Evolutionary conservation across 2,329 filamentous ascomycete genomes (phyloP).

Genomic region (Xylariaceae sp.): DNA sequence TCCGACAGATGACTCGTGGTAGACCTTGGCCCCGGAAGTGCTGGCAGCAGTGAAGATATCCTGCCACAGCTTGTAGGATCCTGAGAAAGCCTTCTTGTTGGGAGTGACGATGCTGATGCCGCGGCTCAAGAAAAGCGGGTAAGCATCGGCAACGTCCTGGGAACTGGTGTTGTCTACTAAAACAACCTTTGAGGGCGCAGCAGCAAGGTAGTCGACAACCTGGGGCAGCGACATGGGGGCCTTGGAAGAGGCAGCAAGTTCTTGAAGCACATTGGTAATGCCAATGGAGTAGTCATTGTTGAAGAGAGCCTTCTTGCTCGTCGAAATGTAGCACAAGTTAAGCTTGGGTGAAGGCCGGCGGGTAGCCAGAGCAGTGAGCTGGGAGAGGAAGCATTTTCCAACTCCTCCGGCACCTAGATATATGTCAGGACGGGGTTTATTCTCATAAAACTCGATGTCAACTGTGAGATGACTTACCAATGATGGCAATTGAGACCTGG

Average conservation of each 20-base stretch:
- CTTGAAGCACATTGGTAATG: slow-evolving; percentile 55
- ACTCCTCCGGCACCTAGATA: slow-evolving; percentile 79
- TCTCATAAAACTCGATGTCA: not conserved
- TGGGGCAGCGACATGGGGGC: slow-evolving; percentile 63
- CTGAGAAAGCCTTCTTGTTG: slow-evolving; percentile 97
- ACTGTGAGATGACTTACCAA: slow-evolving; percentile 29
- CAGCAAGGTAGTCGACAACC: slow-evolving; percentile 70
- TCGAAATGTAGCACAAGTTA: slow-evolving; percentile 77
- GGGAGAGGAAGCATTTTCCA: slow-evolving; percentile 82
- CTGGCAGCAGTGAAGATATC: slow-evolving; percentile 74
- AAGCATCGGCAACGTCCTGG: slow-evolving; percentile 74
- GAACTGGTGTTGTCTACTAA: slow-evolving; percentile 96
- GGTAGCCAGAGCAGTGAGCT: slow-evolving; percentile 64
- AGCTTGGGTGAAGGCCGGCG: slow-evolving; percentile 65
- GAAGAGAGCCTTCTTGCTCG: slow-evolving; percentile 77
- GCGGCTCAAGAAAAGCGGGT: slow-evolving; percentile 72
- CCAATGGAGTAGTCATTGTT: slow-evolving; percentile 65
- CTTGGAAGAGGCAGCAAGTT: slow-evolving; percentile 59
- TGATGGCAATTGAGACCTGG: slow-evolving; percentile 49
- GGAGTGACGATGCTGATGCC: slow-evolving; percentile 91
- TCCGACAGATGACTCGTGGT: slow-evolving; percentile 92
- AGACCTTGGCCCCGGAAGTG: slow-evolving; percentile 71
- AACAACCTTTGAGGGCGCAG: slow-evolving; percentile 71
- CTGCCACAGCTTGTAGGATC: slow-evolving; percentile 74
- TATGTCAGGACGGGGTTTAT: slow-evolving; percentile 7